Base-by-base conservation (phyloP, 805 yeast genomes). In the Saturnispora diversa region DNA sequence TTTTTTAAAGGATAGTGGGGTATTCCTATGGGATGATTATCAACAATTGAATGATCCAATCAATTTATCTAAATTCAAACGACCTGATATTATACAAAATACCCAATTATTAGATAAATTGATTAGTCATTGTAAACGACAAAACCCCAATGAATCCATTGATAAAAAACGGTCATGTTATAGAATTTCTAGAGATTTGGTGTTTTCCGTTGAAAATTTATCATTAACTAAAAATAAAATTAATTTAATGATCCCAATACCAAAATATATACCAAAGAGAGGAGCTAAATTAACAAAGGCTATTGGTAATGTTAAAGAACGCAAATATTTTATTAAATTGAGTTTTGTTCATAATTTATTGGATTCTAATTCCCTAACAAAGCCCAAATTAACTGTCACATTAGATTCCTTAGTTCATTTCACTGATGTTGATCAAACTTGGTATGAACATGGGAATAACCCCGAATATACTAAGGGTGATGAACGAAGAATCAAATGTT, bases 241-340 rank as follows among this genome's bases (percentile, higher is more conserved):
- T 35, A 47, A 47, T 24, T 52, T 58, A 21, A 50, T 50, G 23
- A 22, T 56, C 5, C 61, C 62, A 3, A 46, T 53, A 20, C 58
- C 60, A 2, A 39, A 46, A 5, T 50, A 50, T 24, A 46, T 16
- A 31, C 43, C 37, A 12, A 39, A 39, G 31, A 40, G 25, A 39
- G 47, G 48, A 26, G 49, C 27, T 10, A 45, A 24, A 42, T 46
- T 29, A 6, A 25, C 27, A 2, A 43, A 36, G 13, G 44, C 42
- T 13, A 25, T 39, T 23, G 30, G 31, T 25, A 15, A 27, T 8
- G 22, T 35, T 13, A 39, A 38, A 15, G 40, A 38, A 2, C 22
- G 33, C 20, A 48, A 48, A 29, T 41, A 39, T n/a, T 44, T 47
- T 30, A 45, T 51, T 11, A 38, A 40, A 22, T 17, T 50, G 12